Evolutionary conservation across 2,329 filamentous ascomycete genomes (phyloP), one percentile per base, ranked within the genome.

Genomic region (Exophiala calicioides): DNA sequence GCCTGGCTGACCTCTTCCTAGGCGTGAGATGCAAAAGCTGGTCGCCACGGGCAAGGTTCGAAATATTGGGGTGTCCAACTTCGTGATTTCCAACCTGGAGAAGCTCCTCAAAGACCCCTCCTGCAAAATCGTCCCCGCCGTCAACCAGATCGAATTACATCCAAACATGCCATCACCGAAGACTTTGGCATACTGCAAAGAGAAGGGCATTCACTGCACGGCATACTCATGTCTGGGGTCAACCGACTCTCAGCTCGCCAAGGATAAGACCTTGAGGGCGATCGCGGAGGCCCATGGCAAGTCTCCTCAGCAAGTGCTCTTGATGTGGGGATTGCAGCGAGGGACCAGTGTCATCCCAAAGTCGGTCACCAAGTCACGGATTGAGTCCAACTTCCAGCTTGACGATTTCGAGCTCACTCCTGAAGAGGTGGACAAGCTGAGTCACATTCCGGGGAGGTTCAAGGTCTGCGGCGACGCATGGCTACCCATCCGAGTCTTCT

Each of bases 41-140:
- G 66, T 68, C 7, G 68, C 63, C 30, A 72, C 69, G 16, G 68
- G 68, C 65, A 87, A 88, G 69, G 86, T 86, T 40, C 79, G 77
- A 68, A 88, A 88, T 73, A 89, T 91, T 64, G 88, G 88, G 60
- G 85, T 93, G 47, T 89, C 86, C 68, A 94, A 94, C 77, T 93
- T 94, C 66, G 85, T 78, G 55, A 88, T 90, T 65, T 80, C 74
- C 67, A 87, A 93, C 69, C 73, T 93, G 27, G 85, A 91, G 76
- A 86, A 80, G 67, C 77, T 93, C 48, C 74, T 93, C 52, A 81
- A 77, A 58, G 78, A 85, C 58, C 76, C 80, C 8, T 75, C 73
- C 55, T 80, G 75, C 70, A 83, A 82, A 71, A 82, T 79, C 47
- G 68, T 73, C 8, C 77, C 76, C 10, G 84, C 86, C 13, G 86